Percentiles rank a stretch among this genome's conserved stretches.
phyloP scores from a whole-genome alignment of 2,329 filamentous ascomycete genomes.

The Sarocladiaceae sp. region DNA sequence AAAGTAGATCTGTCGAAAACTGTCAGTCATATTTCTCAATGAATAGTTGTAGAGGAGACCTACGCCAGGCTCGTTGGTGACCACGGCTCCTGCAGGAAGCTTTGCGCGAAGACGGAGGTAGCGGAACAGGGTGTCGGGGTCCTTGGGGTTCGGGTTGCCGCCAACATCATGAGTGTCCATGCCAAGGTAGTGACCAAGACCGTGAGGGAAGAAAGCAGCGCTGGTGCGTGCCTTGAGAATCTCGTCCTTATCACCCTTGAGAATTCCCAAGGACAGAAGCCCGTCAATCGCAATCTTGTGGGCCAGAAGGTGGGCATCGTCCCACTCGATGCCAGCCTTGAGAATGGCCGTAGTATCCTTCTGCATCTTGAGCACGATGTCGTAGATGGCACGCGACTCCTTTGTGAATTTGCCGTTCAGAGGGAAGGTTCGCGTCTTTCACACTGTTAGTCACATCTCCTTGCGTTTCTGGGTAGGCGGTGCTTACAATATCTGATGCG shows the following conservation, averaged over 20 bases:
- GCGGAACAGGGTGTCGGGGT: slow-evolving; percentile 78
- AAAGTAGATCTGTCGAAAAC: slow-evolving; percentile 68
- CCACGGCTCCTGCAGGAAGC: slow-evolving; percentile 73
- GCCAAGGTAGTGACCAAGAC: slow-evolving; percentile 84
- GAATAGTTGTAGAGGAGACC: slow-evolving; percentile 25
- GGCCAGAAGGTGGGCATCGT: slow-evolving; percentile 74
- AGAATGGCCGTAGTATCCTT: slow-evolving; percentile 68
- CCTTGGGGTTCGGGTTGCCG: slow-evolving; percentile 71
- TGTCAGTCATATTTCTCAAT: neutral
- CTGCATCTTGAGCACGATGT: slow-evolving; percentile 85
- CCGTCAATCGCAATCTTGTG: slow-evolving; percentile 81
- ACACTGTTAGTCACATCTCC: slow-evolving; percentile 8
- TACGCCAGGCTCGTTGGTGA: slow-evolving; percentile 92
- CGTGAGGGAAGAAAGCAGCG: slow-evolving; percentile 88
- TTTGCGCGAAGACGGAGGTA: slow-evolving; percentile 77
- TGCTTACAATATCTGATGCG: slow-evolving; percentile 58
- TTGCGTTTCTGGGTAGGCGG: neutral
- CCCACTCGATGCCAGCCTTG: slow-evolving; percentile 72
- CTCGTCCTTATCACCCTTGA: slow-evolving; percentile 64
- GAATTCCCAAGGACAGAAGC: slow-evolving; percentile 69
- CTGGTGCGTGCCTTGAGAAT: slow-evolving; percentile 77
- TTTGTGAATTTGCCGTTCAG: slow-evolving; percentile 66
- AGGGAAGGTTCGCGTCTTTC: slow-evolving; percentile 79
- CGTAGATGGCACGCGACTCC: slow-evolving; percentile 71
- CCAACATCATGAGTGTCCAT: slow-evolving; percentile 91